These are phyloP conservation scores for Sugiyamaella valdiviana DNA, from an alignment of 805 yeast genomes.

Conservation along the genomic window DNA sequence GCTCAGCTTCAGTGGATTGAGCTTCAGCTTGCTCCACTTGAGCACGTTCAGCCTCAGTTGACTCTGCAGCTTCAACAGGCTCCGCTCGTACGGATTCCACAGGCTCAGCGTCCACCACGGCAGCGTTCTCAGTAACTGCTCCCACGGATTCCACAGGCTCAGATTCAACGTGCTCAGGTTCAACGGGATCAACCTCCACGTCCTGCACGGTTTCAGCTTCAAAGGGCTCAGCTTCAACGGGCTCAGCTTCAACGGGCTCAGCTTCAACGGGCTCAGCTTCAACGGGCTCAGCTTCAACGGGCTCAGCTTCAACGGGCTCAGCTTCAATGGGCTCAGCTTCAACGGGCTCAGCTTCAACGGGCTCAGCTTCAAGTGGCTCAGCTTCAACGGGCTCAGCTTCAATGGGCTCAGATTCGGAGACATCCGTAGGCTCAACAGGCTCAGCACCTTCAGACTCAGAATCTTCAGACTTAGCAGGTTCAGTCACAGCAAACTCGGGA, in stretches of 20 bases:
- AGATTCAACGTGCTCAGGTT: no score
- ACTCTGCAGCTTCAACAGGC: no score
- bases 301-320: constrained; percentile 4
- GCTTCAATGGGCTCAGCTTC: not conserved
- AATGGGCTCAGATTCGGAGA: not conserved
- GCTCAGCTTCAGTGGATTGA: not conserved
- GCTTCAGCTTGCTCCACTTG: not conserved
- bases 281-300: no score
- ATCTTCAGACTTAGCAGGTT: not conserved
- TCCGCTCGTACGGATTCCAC: no score
- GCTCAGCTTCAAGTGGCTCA: not conserved
- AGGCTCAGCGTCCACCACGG: no score
- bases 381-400: constrained; percentile 1
- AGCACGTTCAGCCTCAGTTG: not conserved
- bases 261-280: no score
- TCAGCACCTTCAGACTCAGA: not conserved
- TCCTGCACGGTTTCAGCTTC: not conserved
- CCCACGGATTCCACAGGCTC: no score
- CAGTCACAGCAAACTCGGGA: not conserved
- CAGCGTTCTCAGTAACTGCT: no score
- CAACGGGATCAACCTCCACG: no score
- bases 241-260: no score
- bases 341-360: not conserved
- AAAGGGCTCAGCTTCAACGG: no score
- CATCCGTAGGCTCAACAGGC: not conserved